phyloP scores from a whole-genome alignment of 345 rosid genomes.

The Sisymbrium altissimum region DNA sequence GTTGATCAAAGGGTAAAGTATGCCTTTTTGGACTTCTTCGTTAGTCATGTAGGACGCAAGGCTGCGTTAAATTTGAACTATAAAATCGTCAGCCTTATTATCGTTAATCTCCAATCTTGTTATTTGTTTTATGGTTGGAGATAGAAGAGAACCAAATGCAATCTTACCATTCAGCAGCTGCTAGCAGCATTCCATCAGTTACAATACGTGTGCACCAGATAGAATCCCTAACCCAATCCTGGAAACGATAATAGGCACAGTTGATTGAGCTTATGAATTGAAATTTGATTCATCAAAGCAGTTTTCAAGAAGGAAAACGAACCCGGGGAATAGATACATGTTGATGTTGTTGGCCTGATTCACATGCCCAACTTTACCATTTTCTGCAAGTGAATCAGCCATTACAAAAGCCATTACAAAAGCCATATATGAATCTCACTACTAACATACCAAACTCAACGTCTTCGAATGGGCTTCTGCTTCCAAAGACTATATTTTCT shows the following conservation, averaged over 20 bases:
- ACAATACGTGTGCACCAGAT: conserved; percentile 76
- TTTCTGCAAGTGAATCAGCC: conserved; percentile 46
- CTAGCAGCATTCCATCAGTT: conserved; percentile 83
- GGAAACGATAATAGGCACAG: conserved; percentile 16
- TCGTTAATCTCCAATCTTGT: no score
- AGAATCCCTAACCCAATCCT: conserved; percentile 90
- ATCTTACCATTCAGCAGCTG: conserved; percentile 88
- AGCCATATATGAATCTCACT: not conserved
- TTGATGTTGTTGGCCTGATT: conserved; percentile 99
- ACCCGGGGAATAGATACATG: conserved; percentile 99
- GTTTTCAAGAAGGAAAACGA: conserved; percentile 34
- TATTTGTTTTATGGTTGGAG: not conserved
- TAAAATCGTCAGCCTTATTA: not conserved
- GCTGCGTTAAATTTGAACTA: conserved; percentile 45
- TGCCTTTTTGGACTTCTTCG: conserved; percentile 69
- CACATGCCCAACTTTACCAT: conserved; percentile 83
- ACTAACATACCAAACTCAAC: conserved; percentile 67
- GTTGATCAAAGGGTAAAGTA: conserved; percentile 80
- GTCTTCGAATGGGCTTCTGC: conserved; percentile 91
- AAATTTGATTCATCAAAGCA: not conserved
- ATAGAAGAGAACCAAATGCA: not conserved
- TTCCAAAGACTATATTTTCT: not conserved
- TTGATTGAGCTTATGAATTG: not conserved
- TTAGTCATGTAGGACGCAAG: conserved; percentile 95
- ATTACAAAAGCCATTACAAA: conserved; percentile 5